Evolutionary conservation across 2,329 filamentous ascomycete species (phyloP).

Genomic region (Trichoderma sp.): DNA sequence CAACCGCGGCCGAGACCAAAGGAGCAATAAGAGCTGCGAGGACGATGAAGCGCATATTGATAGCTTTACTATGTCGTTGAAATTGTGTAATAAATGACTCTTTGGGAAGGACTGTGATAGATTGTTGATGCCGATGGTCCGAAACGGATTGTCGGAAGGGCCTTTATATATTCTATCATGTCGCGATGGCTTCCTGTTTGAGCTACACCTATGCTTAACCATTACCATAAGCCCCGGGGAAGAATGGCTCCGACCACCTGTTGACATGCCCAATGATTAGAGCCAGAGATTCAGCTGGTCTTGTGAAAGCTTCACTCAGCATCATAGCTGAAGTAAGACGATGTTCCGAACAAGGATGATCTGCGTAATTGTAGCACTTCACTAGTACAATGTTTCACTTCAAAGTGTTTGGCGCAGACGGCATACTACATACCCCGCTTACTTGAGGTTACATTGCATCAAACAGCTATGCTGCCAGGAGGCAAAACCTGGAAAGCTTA

Average conservation of each 20-base stretch:
- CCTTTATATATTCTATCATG: neutral
- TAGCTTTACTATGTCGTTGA: neutral
- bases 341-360: neutral
- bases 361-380: neutral
- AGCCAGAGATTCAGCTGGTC: neutral
- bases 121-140: neutral
- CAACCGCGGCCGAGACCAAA: neutral
- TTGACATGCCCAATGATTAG: neutral
- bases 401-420: neutral
- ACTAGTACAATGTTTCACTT: neutral
- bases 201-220: neutral
- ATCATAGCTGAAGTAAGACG: neutral
- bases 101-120: neutral
- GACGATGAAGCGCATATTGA: conserved; percentile 2
- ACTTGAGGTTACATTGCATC: neutral
- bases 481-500: neutral
- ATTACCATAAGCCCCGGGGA: neutral
- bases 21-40: conserved; percentile 2
- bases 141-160: neutral
- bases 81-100: neutral
- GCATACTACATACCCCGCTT: neutral
- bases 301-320: neutral
- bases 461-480: neutral
- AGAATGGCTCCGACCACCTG: neutral
- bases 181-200: neutral